Base-by-base conservation (phyloP, 2,329 filamentous ascomycete genomes). In the Xylariaceae sp. region DNA sequence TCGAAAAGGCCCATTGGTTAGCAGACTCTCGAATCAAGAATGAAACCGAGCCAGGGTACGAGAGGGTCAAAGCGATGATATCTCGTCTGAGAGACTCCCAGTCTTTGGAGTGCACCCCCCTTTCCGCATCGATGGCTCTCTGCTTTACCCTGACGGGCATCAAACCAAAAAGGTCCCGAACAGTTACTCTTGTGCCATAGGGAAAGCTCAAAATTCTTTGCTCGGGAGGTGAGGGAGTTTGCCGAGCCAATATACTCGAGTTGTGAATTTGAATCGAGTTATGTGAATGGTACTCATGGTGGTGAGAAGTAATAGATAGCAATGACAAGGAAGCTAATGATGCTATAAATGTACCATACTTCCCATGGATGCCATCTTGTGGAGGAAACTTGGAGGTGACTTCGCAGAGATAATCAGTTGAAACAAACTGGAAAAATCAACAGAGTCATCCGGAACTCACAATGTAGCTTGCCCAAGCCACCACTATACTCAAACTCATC, bases 61-160 rank as follows among this genome's bases (percentile, higher is more conserved):
- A 80, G 15, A 97, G 75, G n/a, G 95, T 68, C 3, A 95, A 68
- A 1, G 82, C 81, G 1, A 84, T 77, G 2, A 92, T 64, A 5
- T 78, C 72, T 43, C 75, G 79, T 56, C 83, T 81, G 13, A 96
- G 72, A 1, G 71, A 71, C 23, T 85, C 81, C 84, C 89, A 93
- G 46, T 88, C 80, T 59, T 80, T 87, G 16, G 81, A 71, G 41
- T 86, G 75, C 20, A 76, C 67, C 9, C 77, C 60, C 61, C 77
- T 78, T 64, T 83, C 75, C 32, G 78, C 69, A 59, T 76, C 73
- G 3, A 84, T 62, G 0, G 82, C 82, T 58, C 92, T 82, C 63
- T 92, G 89, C 68, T 94, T 96, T 21, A 95, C 87, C 11, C 93
- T 85, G 10, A 97, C 93, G 0, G 93, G 92, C 83, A 97, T 90